These are phyloP conservation scores for Epichloe sp. DNA, from an alignment of 2,329 filamentous ascomycete species.

Conservation along the genomic window DNA sequence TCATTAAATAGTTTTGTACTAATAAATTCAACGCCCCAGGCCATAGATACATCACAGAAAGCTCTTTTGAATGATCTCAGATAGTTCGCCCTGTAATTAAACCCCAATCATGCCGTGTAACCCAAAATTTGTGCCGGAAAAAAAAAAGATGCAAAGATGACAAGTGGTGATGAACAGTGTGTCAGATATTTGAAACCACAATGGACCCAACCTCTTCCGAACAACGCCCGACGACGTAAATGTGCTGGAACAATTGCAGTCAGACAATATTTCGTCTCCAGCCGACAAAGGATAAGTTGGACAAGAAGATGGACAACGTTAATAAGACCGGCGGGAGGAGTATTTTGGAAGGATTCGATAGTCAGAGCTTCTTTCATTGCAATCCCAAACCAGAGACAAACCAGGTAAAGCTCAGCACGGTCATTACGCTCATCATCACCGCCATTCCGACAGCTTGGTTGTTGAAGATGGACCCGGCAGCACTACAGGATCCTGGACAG, in stretches of 20 bases:
- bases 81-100: not conserved
- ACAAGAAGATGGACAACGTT: not conserved
- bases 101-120: not conserved
- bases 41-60: not conserved
- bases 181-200: not conserved
- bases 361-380: constrained; percentile 11
- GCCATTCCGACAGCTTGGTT: constrained; percentile 35
- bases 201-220: not conserved
- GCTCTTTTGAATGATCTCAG: not conserved
- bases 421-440: constrained; percentile 40
- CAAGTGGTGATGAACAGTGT: not conserved
- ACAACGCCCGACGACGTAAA: not conserved
- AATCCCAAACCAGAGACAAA: constrained; percentile 41
- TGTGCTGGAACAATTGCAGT: not conserved
- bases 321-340: not conserved
- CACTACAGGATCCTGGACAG: constrained; percentile 46
- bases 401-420: constrained; percentile 50
- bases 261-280: not conserved
- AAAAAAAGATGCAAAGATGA: not conserved
- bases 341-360: not conserved
- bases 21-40: constrained; percentile 1
- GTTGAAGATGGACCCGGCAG: constrained; percentile 33
- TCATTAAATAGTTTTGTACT: not conserved
- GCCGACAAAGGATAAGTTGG: not conserved
- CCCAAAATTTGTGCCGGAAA: not conserved